phyloP scores from a whole-genome alignment of 305 asterid species.

The Solanum hybrid region DNA sequence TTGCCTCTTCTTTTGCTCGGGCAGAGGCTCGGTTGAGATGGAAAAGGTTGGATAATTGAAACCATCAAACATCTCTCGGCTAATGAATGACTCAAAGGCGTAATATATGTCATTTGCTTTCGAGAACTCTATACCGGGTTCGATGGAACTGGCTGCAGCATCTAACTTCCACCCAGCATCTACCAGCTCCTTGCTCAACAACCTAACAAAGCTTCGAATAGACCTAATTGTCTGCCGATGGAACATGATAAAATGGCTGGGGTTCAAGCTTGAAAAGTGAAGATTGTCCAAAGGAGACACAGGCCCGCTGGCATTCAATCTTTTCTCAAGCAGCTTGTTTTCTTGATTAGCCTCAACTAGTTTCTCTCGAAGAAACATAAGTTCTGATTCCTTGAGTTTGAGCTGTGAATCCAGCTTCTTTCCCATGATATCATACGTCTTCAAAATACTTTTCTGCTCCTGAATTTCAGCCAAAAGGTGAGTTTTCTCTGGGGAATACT shows the following conservation, averaged over 20 bases:
- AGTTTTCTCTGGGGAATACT: constrained; percentile 39
- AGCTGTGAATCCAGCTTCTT: constrained; percentile 66
- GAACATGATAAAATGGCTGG: constrained; percentile 39
- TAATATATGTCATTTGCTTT: constrained; percentile 39
- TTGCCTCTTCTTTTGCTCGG: constrained; percentile 14
- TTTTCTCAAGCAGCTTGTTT: constrained; percentile 43
- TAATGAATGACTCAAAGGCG: constrained; percentile 68
- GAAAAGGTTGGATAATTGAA: constrained; percentile 46
- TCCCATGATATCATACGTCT: constrained; percentile 47
- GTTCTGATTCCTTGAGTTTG: constrained; percentile 72
- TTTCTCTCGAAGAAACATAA: constrained; percentile 62
- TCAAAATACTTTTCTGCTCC: constrained; percentile 54
- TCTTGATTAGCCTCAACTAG: constrained; percentile 46
- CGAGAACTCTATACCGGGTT: constrained; percentile 44
- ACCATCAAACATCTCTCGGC: constrained; percentile 60
- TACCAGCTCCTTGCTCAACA: constrained; percentile 50
- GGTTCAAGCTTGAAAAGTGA: constrained; percentile 33
- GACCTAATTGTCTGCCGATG: constrained; percentile 42
- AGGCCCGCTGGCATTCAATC: constrained; percentile 46
- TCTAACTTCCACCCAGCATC: constrained; percentile 68
- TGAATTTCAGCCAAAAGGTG: constrained; percentile 47
- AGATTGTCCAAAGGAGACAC: constrained; percentile 24
- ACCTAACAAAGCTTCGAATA: constrained; percentile 44
- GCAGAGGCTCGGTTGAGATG: constrained; percentile 3
- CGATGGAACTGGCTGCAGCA: constrained; percentile 47